phyloP scores from a whole-genome alignment of 805 yeast species.

The Diddensiella santjacobensis region DNA sequence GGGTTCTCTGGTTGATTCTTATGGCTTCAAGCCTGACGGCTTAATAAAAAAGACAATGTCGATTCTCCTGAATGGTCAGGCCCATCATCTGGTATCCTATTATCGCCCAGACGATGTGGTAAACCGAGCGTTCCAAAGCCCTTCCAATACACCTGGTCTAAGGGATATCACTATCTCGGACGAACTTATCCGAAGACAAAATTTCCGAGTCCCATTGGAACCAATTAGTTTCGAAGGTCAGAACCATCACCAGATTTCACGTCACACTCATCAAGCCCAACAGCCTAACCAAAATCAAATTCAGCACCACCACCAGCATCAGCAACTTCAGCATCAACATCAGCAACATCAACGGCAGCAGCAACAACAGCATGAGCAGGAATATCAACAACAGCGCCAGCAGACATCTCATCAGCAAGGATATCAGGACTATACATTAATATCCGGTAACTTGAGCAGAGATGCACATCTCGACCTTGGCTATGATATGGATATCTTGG shows the following conservation, averaged over 20 bases:
- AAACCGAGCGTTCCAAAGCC: slow-evolving; percentile 51
- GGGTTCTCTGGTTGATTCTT: slow-evolving; percentile 56
- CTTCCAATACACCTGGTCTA: slow-evolving; percentile 50
- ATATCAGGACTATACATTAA: slow-evolving; percentile 1
- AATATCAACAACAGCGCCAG: slow-evolving; percentile 15
- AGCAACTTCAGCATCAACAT: slow-evolving; percentile 13
- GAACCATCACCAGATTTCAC: not conserved
- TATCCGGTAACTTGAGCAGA: not conserved
- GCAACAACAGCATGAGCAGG: not conserved
- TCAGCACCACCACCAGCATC: slow-evolving; percentile 13
- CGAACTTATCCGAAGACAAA: slow-evolving; percentile 33
- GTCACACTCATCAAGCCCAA: slow-evolving; percentile 9
- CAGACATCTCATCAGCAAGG: slow-evolving; percentile 10
- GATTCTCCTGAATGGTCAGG: slow-evolving; percentile 45
- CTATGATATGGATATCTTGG: slow-evolving; percentile 11
- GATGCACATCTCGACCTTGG: not conserved
- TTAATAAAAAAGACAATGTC: slow-evolving; percentile 80
- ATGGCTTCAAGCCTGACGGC: slow-evolving; percentile 66
- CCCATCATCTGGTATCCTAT: slow-evolving; percentile 68
- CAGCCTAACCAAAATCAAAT: slow-evolving; percentile 3
- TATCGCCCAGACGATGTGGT: slow-evolving; percentile 73
- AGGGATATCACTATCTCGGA: slow-evolving; percentile 42
- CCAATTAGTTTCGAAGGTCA: slow-evolving; percentile 4
- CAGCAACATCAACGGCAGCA: slow-evolving; percentile 14
- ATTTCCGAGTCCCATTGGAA: slow-evolving; percentile 35